These are phyloP conservation scores for Tulasnella sp. DNA, from an alignment of 768 basidiomycete species.

Conservation along the genomic window DNA sequence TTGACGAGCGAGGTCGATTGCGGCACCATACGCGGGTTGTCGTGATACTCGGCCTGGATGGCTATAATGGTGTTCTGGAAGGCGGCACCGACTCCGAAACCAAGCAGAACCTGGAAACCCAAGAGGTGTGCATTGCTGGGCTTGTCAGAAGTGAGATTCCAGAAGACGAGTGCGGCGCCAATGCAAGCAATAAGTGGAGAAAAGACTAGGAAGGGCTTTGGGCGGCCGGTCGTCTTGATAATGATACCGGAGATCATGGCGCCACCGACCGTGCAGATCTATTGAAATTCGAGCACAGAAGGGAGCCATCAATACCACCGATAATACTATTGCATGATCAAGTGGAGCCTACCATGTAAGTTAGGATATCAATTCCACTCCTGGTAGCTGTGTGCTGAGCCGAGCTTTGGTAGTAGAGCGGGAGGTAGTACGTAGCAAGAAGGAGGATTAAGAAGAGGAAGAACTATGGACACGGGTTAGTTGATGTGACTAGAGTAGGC, in stretches of 20 bases:
- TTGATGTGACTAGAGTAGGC: not conserved
- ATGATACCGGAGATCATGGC: slow-evolving; percentile 27
- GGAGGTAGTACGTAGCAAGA: slow-evolving; percentile 27
- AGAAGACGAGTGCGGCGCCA: slow-evolving; percentile 28
- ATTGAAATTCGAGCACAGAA: too few relatives aligned
- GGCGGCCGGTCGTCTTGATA: slow-evolving; percentile 25
- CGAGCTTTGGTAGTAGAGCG: slow-evolving; percentile 26
- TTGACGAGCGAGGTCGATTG: slow-evolving; percentile 17
- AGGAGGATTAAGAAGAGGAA: slow-evolving; percentile 21
- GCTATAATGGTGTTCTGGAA: slow-evolving; percentile 32
- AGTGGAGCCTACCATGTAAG: slow-evolving; percentile 24
- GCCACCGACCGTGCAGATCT: slow-evolving; percentile 25
- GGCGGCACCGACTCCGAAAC: slow-evolving; percentile 30
- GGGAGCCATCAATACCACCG: not conserved
- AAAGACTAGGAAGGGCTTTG: slow-evolving; percentile 26
- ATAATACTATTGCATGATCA: not conserved
- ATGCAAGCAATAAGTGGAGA: slow-evolving; percentile 26
- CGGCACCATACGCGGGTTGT: slow-evolving; percentile 16
- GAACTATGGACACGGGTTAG: slow-evolving; percentile 16
- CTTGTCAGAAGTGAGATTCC: slow-evolving; percentile 1
- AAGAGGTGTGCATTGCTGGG: slow-evolving; percentile 20
- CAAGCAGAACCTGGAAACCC: slow-evolving; percentile 32
- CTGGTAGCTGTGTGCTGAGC: slow-evolving; percentile 26
- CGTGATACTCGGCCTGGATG: slow-evolving; percentile 31
- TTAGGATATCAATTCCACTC: slow-evolving; percentile 30